Evolutionary conservation across 305 asterid genomes (phyloP).

Genomic region (Andrographis paniculata): DNA sequence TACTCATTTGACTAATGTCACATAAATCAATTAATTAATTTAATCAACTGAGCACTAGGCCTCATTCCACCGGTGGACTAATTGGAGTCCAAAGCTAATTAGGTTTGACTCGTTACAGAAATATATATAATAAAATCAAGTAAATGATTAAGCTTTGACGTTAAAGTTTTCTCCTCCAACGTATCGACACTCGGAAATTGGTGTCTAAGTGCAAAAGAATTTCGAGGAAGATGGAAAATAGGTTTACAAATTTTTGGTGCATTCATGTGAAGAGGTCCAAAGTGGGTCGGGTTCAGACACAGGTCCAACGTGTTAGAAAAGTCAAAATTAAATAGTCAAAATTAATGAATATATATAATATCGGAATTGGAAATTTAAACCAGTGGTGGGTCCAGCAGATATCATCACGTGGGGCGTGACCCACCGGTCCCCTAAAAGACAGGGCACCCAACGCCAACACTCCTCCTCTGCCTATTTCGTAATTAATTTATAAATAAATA

Average conservation of each 20-base stretch:
- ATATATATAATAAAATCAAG: no score
- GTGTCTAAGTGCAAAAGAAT: not conserved
- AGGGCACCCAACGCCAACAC: slow-evolving; percentile 34
- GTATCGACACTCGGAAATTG: not conserved
- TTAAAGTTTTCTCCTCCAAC: not conserved
- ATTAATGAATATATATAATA: not conserved
- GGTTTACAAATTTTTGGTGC: not conserved
- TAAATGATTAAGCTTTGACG: not conserved
- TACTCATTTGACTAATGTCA: not conserved
- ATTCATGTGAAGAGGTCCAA: not conserved
- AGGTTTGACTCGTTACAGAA: not conserved
- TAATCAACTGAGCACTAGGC: no score
- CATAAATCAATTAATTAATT: no score
- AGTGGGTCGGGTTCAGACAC: not conserved
- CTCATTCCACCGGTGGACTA: not conserved
- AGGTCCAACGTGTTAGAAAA: not conserved
- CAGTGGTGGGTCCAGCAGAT: no score
- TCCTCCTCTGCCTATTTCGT: no score
- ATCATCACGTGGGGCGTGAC: slow-evolving; percentile 61
- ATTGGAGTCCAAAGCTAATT: not conserved
- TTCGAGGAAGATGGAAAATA: not conserved
- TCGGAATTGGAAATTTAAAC: not conserved
- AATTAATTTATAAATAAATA: no score
- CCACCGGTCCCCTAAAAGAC: slow-evolving; percentile 48
- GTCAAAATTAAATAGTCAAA: not conserved